Evolutionary conservation across 2,329 filamentous ascomycete genomes (phyloP).

Genomic region (Talaromyces sp.): DNA sequence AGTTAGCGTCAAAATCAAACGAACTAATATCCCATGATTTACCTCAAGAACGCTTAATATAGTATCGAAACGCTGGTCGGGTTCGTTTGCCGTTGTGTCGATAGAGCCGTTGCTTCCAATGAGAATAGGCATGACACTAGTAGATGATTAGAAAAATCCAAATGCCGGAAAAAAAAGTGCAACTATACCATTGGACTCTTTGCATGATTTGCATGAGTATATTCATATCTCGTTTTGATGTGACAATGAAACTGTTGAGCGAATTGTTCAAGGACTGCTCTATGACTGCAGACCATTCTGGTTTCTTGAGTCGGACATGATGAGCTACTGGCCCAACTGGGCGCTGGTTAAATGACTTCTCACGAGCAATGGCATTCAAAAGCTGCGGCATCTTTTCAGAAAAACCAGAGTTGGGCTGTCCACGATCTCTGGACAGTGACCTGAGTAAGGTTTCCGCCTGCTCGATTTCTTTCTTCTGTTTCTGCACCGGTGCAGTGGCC

Average conservation of each 20-base stretch:
- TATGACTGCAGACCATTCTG: constrained; percentile 76
- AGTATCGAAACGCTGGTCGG: constrained; percentile 66
- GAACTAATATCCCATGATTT: constrained; percentile 20
- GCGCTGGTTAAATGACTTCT: constrained; percentile 61
- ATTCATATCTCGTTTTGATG: constrained; percentile 68
- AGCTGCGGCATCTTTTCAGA: constrained; percentile 58
- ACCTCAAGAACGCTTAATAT: constrained; percentile 69
- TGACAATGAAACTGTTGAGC: constrained; percentile 76
- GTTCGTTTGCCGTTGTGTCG: constrained; percentile 64
- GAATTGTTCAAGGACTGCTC: constrained; percentile 68
- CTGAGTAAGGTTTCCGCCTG: constrained; percentile 49
- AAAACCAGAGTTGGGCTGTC: constrained; percentile 60
- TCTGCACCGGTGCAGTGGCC: constrained; percentile 22
- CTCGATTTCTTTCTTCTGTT: constrained; percentile 53
- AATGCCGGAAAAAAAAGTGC: background rate
- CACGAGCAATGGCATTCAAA: constrained; percentile 63
- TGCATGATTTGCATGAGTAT: constrained; percentile 63
- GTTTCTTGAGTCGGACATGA: constrained; percentile 69
- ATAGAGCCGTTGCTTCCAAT: constrained; percentile 57
- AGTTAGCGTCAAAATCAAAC: background rate
- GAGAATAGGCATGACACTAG: constrained; percentile 53
- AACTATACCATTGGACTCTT: constrained; percentile 46
- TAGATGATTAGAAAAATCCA: constrained; percentile 17
- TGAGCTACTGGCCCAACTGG: constrained; percentile 81
- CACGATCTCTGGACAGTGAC: constrained; percentile 53